Percentiles rank a stretch among this genome's conserved stretches.
Evolutionary conservation across 441 rosid genomes (phyloP).

Genomic region (Pelargonium myrrhifolium): DNA sequence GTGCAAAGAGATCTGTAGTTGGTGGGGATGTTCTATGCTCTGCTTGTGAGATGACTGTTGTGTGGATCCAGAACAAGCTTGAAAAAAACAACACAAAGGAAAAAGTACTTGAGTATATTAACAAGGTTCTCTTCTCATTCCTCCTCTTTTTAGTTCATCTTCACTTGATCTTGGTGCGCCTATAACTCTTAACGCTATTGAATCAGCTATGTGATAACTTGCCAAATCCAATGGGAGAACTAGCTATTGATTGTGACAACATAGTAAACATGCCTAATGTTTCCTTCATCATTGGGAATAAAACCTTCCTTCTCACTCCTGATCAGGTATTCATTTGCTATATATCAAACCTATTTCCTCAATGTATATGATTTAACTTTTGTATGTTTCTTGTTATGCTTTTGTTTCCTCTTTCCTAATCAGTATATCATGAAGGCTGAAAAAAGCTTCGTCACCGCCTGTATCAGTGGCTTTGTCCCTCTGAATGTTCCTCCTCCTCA

Average conservation of each 20-base stretch:
- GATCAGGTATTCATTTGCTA: conserved; percentile 30
- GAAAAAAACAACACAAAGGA: conserved; percentile 41
- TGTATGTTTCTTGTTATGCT: neutral
- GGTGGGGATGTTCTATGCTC: conserved; percentile 32
- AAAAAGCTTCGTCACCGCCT: conserved; percentile 14
- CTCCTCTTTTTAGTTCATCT: neutral
- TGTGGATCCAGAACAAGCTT: conserved; percentile 53
- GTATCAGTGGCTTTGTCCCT: conserved; percentile 27
- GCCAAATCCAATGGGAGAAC: conserved; percentile 42
- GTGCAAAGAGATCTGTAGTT: neutral
- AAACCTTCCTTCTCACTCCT: conserved; percentile 41
- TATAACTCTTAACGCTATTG: neutral
- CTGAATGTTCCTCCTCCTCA: conserved; percentile 27
- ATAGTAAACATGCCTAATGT: conserved; percentile 35
- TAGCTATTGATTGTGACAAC: conserved; percentile 39
- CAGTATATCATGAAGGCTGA: conserved; percentile 24
- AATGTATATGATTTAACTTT: neutral
- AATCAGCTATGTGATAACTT: conserved; percentile 43
- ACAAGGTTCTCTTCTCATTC: conserved; percentile 28
- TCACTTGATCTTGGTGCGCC: too few species aligned
- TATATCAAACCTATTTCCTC: neutral
- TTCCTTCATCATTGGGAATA: conserved; percentile 42
- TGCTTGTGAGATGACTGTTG: conserved; percentile 48
- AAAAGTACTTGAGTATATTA: conserved; percentile 29
- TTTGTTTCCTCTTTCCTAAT: neutral